Evolutionary conservation across 2,329 filamentous ascomycete species (phyloP), one percentile per base, ranked within the genome.

Genomic region (Cytospora mali): DNA sequence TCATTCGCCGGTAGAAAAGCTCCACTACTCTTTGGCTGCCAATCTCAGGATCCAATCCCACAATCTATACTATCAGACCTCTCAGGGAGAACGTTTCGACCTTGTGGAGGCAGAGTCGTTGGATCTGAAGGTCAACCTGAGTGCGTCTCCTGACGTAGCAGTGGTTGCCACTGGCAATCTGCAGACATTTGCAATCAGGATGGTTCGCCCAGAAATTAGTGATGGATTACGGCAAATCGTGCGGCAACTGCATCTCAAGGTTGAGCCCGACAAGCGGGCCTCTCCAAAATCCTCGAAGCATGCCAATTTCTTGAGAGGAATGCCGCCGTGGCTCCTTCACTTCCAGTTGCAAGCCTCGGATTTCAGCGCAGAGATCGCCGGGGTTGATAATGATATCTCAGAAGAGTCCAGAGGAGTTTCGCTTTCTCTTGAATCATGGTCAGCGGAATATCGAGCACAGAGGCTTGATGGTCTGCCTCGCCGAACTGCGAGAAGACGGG

Each of bases 211-310:
- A 6, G 95, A 99, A 72, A 97, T 99, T 63, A 95, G 89, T 59
- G 90, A 96, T 71, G 96, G 95, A 25, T 82, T 99, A 33, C 91
- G 91, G 27, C 92, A 98, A 73, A 97, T 99, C 66, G 87, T 97
- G 16, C 86, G 88, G 49, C 93, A 98, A 71, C 82, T 97, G 58
- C 86, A 89, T 51, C 86, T 86, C 31, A 87, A 91, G 65, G 83
- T 90, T 11, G 83, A 89, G 66, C 84, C 87, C 3, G 85, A 87
- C 64, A 88, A 85, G 72, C 78, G 83, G 42, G 74, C 74, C 4
- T 73, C 73, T 46, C 77, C 79, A n/a, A 82, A 78, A 62, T 79
- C 79, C 11, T 75, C 79, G 35, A 80, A 76, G 63, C 84, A 84
- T 56, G 81, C 80, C 33, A 93, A 90, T 71, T 87, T 96, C 66